Evolutionary conservation across 257 asterid genomes (phyloP).

Genomic region (Lavandula angustifolia): DNA sequence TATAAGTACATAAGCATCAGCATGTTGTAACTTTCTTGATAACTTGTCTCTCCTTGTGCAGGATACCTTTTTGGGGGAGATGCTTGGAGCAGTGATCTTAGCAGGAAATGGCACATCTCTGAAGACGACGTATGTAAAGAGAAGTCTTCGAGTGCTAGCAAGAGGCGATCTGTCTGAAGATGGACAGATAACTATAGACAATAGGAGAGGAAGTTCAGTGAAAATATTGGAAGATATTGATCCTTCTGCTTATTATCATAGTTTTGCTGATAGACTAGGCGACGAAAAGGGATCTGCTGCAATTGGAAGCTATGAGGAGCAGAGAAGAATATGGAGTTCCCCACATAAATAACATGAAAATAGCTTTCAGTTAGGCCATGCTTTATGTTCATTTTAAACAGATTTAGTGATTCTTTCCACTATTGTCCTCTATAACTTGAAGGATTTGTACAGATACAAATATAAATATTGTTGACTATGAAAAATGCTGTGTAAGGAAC

Average conservation of each 20-base stretch:
- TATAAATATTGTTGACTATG: neutral
- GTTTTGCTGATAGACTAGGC: conserved; percentile 57
- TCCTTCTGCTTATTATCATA: conserved; percentile 46
- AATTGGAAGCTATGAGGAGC: conserved; percentile 70
- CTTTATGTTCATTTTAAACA: too few species aligned
- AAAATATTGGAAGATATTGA: conserved; percentile 60
- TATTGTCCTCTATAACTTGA: neutral
- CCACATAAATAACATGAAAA: conserved; percentile 28
- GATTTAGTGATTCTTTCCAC: neutral
- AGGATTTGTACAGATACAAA: too few species aligned
- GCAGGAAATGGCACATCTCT: conserved; percentile 49
- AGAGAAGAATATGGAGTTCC: conserved; percentile 60
- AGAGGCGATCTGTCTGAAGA: conserved; percentile 58
- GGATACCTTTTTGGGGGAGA: conserved; percentile 78
- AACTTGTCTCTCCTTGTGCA: conserved; percentile 24
- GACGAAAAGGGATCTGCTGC: conserved; percentile 60
- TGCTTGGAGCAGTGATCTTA: conserved; percentile 71
- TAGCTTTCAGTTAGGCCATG: neutral
- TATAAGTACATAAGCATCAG: neutral
- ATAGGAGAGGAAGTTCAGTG: conserved; percentile 51
- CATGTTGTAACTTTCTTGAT: neutral
- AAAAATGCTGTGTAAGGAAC: neutral
- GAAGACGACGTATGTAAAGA: conserved; percentile 39
- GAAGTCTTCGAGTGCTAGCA: conserved; percentile 47
- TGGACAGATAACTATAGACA: conserved; percentile 46